These are phyloP conservation scores for Diplodia scrobiculata DNA, from an alignment of 2,329 filamentous ascomycete genomes.

Conservation along the genomic window DNA sequence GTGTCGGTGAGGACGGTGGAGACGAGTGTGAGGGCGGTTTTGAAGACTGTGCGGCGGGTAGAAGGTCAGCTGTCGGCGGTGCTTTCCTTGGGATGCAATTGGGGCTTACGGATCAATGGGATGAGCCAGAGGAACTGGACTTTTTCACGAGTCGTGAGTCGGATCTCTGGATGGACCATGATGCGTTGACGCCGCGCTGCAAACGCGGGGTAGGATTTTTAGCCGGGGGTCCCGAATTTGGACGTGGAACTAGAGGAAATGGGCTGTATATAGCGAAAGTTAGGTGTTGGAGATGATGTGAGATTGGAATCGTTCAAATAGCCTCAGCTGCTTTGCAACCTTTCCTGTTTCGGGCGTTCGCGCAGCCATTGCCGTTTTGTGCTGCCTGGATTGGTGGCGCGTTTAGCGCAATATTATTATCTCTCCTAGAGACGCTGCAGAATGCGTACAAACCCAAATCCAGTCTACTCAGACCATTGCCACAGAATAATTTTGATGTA, in stretches of 20 bases:
- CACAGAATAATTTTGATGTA: too few species aligned
- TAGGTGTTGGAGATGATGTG: not conserved
- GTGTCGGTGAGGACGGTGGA: slow-evolving; percentile 32
- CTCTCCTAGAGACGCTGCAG: not conserved
- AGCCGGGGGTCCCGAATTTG: not conserved
- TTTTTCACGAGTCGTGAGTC: not conserved
- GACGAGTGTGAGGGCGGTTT: slow-evolving; percentile 35
- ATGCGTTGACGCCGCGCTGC: too few species aligned
- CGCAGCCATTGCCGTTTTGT: not conserved
- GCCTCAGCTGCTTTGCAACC: not conserved
- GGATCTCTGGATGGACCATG: slow-evolving; percentile 7
- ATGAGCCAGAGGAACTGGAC: slow-evolving; percentile 8
- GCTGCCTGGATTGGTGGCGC: not conserved
- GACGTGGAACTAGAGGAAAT: too few species aligned
- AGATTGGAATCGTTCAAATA: not conserved
- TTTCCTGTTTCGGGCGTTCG: not conserved
- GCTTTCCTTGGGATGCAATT: too few species aligned
- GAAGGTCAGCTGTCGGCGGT: too few species aligned
- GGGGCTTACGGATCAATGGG: not conserved
- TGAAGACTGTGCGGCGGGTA: too few species aligned
- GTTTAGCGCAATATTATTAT: not conserved
- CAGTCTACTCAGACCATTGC: too few species aligned
- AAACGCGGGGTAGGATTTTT: not conserved
- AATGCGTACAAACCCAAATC: not conserved
- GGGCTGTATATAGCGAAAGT: not conserved